phyloP scores from a whole-genome alignment of 2,329 filamentous ascomycete species.

The Ophiognomonia clavigignenti-juglandacearum region DNA sequence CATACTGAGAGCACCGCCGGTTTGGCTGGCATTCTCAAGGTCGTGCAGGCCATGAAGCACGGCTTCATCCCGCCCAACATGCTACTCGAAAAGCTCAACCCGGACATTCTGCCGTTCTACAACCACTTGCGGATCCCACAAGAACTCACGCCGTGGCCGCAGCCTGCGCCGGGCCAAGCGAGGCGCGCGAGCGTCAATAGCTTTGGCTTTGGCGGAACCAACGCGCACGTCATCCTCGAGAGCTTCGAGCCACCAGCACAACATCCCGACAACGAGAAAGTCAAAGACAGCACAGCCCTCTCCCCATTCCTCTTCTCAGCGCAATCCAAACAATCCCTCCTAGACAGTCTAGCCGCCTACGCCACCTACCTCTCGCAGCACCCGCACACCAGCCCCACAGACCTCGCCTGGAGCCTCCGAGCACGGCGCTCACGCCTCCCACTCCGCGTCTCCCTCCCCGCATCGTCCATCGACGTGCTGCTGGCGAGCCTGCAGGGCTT shows the following conservation, averaged over 20 bases:
- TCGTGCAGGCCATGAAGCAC: conserved; percentile 30
- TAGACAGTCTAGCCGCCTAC: conserved; percentile 19
- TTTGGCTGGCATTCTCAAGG: conserved; percentile 33
- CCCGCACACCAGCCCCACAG: conserved; percentile 5
- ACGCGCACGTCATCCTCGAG: conserved; percentile 9
- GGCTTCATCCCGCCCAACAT: conserved; percentile 30
- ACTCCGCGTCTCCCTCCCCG: conserved; percentile 22
- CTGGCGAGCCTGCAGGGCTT: not conserved
- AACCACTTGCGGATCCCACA: conserved; percentile 18
- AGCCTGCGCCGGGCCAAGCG: not conserved
- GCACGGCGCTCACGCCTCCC: conserved; percentile 21
- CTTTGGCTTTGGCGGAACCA: conserved; percentile 13
- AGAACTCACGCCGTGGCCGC: conserved; percentile 2
- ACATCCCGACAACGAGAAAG: not conserved
- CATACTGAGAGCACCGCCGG: conserved; percentile 28
- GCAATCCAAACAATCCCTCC: conserved; percentile 24
- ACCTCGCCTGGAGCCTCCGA: conserved; percentile 23
- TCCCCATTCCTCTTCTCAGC: conserved; percentile 27
- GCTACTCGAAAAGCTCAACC: conserved; percentile 29
- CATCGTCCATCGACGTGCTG: conserved; percentile 1
- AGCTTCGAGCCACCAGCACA: not conserved
- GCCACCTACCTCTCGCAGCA: conserved; percentile 18
- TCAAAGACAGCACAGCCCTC: not conserved
- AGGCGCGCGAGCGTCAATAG: conserved; percentile 11
- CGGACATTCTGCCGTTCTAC: conserved; percentile 26